A percentile compares a stretch with the other conserved stretches of the same genome.
Conservation (phyloP, 139 green algal genomes). For the Chlamydomonas eustigma region DNA sequence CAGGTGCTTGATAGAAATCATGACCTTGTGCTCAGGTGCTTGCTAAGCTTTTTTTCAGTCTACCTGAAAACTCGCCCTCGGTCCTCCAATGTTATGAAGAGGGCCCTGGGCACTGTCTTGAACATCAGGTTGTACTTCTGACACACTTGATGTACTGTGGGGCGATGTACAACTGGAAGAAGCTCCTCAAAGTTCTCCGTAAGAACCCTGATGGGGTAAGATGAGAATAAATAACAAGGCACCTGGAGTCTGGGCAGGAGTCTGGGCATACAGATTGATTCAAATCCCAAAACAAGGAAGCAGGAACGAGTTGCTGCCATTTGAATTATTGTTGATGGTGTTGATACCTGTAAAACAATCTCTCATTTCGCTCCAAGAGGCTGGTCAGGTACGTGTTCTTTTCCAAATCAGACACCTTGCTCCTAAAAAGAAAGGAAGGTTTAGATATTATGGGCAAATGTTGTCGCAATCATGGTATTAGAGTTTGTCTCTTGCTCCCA, state of each 20-base stretch:
- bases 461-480: no score
- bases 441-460: not conserved
- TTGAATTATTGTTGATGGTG: no score
- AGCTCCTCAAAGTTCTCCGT: slow-evolving; percentile 82
- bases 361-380: slow-evolving; percentile 82
- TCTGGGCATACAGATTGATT: no score
- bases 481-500: no score
- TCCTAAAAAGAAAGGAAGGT: slow-evolving; percentile 17
- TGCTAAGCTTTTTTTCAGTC: no score
- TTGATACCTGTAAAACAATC: slow-evolving; percentile 70
- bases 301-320: not conserved
- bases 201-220: slow-evolving; percentile 57
- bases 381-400: slow-evolving; percentile 74
- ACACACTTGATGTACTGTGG: slow-evolving; percentile 68
- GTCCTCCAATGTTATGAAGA: slow-evolving; percentile 84
- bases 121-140: slow-evolving; percentile 28
- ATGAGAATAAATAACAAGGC: no score
- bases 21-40: no score
- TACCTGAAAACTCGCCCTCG: slow-evolving; percentile 44
- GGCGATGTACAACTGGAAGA: slow-evolving; percentile 67
- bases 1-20: no score
- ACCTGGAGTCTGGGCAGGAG: not conserved
- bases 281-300: no score
- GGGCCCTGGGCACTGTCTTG: slow-evolving; percentile 63
- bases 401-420: slow-evolving; percentile 62